Evolutionary conservation across 1,139 yeast species (phyloP), one percentile per base, ranked within the genome.

Genomic region (Kurtzmaniella natalensis): DNA sequence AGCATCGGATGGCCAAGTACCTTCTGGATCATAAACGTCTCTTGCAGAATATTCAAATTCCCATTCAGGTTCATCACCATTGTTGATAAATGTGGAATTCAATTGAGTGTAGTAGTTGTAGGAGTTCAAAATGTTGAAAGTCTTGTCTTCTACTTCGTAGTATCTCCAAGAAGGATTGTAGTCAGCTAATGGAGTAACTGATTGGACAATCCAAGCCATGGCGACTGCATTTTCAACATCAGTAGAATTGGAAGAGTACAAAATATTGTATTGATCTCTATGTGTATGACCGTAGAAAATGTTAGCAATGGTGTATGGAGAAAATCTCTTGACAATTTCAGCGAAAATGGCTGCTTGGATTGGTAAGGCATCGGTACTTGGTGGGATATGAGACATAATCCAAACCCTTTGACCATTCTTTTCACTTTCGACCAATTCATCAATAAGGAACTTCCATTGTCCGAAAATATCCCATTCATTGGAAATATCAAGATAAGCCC

Each of bases 211-310:
- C 82, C 82, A 81, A 0, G 84, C 80, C 60, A 74, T 63, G 47
- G 71, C 70, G 20, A 78, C 45, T 3, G 74, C 76, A 30, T 66
- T 66, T 3, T 60, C 66, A 18, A 61, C 61, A 10, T 64, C 60
- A 18, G 63, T 48, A 20, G 61, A 46, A 36, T 62, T 58, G 18
- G 68, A 54, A 4, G 69, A 64, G 47, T 78, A 79, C 34, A 77
- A 55, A 7, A 81, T 62, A 33, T 73, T 70, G 59, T 79, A 80
- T 53, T 80, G 82, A 54, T 81, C 89, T 45, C 64, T 61, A 48
- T 81, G 89, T 7, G 86, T 81, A 50, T 81, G 88, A 17, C 87
- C 89, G 50, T 71, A 79, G 59, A 81, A 81, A 13, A 79, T 62
- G 34, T 72, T 80, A 8, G 87, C 83, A 53, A 81, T 77, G 9